A percentile compares a stretch with the other conserved stretches of the same genome.
Evolutionary conservation across 1,284 basidiomycete genomes (phyloP).

Genomic region (Puccinia coronata): DNA sequence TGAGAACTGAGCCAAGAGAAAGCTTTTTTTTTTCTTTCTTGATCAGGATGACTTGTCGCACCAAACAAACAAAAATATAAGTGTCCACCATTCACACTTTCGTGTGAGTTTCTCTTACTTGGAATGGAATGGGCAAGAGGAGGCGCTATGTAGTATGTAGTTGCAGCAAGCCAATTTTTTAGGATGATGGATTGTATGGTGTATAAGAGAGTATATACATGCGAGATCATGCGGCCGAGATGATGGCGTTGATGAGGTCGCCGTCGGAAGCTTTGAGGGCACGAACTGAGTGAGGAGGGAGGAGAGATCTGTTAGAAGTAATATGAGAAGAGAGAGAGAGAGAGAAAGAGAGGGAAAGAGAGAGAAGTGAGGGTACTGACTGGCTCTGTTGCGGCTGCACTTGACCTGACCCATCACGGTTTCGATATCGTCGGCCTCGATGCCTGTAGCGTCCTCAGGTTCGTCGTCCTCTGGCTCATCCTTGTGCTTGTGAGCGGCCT

Average conservation of each 20-base stretch:
- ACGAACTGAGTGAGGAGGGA: conserved; percentile 2
- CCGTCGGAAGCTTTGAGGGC: conserved; percentile 41
- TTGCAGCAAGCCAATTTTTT: no score
- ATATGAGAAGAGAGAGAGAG: not conserved
- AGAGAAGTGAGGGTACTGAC: conserved; percentile 27
- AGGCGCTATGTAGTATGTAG: no score
- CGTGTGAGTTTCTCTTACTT: no score
- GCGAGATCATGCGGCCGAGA: conserved; percentile 34
- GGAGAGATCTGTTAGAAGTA: not conserved
- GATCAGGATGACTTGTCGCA: no score
- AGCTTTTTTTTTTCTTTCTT: no score
- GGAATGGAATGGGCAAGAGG: no score
- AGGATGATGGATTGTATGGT: no score
- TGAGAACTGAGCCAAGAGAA: no score
- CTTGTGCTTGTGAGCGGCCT: conserved; percentile 24
- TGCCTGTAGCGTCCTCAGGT: conserved; percentile 18
- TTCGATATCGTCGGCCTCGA: conserved; percentile 37
- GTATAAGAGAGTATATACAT: not conserved
- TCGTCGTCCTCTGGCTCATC: conserved; percentile 33
- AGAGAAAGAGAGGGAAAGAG: not conserved
- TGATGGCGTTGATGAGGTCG: conserved; percentile 47
- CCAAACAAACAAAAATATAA: no score
- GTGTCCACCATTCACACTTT: no score
- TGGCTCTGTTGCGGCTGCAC: conserved; percentile 35
- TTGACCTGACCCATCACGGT: conserved; percentile 47